phyloP scores from a whole-genome alignment of 768 basidiomycete genomes.

The Rhodotorula taiwanensis region DNA sequence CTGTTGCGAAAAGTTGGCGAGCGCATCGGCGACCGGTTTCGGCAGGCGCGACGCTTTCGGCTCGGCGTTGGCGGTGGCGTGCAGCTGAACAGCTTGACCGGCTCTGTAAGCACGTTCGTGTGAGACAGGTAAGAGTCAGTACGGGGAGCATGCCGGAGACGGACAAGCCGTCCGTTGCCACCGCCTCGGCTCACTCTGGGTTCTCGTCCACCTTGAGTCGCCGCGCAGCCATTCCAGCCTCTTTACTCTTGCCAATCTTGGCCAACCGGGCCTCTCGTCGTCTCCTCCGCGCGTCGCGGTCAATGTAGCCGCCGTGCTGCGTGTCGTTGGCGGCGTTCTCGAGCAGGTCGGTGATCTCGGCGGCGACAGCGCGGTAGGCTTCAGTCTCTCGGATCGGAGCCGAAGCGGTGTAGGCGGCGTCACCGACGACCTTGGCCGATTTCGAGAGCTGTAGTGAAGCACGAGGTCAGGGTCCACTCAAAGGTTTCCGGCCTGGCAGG shows the following conservation, averaged over 20 bases:
- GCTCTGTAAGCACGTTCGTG: constrained; percentile 46
- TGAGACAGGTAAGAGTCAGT: not conserved
- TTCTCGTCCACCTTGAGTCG: constrained; percentile 56
- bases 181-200: too few relatives aligned
- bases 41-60: constrained; percentile 67
- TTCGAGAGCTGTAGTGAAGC: constrained; percentile 60
- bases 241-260: constrained; percentile 64
- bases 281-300: constrained; percentile 78
- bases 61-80: constrained; percentile 70
- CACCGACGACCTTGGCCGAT: constrained; percentile 77
- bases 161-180: too few relatives aligned
- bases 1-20: constrained; percentile 48
- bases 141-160: constrained; percentile 41
- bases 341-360: constrained; percentile 81
- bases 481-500: too few relatives aligned
- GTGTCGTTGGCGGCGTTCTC: constrained; percentile 90
- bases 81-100: constrained; percentile 73
- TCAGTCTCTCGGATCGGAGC: constrained; percentile 95
- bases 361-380: constrained; percentile 84
- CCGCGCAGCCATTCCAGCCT: constrained; percentile 54
- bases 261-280: constrained; percentile 71
- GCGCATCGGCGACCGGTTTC: constrained; percentile 26
- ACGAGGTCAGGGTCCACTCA: not conserved
- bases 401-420: constrained; percentile 76
- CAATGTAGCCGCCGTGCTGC: constrained; percentile 65